Evolutionary conservation across 345 rosid genomes (phyloP), one percentile per base, ranked within the genome.

Genomic region (Arabidopsis suecica): DNA sequence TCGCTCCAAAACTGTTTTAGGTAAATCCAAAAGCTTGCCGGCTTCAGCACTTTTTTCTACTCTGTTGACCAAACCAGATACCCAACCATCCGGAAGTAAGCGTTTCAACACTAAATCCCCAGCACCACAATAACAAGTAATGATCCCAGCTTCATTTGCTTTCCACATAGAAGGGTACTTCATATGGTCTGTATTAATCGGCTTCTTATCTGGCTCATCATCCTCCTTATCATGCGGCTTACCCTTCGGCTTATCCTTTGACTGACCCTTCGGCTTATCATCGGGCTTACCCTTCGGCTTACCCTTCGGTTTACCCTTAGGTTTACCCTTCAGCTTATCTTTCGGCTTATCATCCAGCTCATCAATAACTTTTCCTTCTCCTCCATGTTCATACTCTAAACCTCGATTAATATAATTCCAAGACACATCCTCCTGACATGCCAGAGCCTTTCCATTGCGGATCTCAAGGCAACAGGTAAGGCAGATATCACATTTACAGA

Each of bases 71-170:
- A 92, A 73, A 16, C 82, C 75, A 44, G 82, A 67, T 37, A 86
- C 72, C 73, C 42, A 72, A 38, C 77, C 41, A 44, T 74, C 72
- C 11, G 77, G 5, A 78, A 88, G 83, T 70, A 84, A 30, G 66
- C 85, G 40, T 64, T 72, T 83, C 47, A 89, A 37, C 70, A 76
- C 78, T 25, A 92, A 71, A 60, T 33, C n/a, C 22, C 74, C 81
- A 25, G 45, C 38, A 67, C 88, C 88, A 81, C 94, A 87, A 22
- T 81, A 81, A 61, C 97, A 88, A 69, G 77, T 69, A 63, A 88
- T 83, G 71, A 66, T 70, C 33, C 89, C 87, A 76, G 82, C 81
- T 69, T 79, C 84, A 18, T 86, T 73, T 63, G 77, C 83, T 74
- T 85, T 84, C 92, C 93, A 90, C 51, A 32, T 48, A 53, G 49